Percentiles rank a stretch among this genome's conserved stretches.
phyloP scores from a whole-genome alignment of 495 filamentous ascomycete genomes.

The Melanomma pulvis-pyrius region DNA sequence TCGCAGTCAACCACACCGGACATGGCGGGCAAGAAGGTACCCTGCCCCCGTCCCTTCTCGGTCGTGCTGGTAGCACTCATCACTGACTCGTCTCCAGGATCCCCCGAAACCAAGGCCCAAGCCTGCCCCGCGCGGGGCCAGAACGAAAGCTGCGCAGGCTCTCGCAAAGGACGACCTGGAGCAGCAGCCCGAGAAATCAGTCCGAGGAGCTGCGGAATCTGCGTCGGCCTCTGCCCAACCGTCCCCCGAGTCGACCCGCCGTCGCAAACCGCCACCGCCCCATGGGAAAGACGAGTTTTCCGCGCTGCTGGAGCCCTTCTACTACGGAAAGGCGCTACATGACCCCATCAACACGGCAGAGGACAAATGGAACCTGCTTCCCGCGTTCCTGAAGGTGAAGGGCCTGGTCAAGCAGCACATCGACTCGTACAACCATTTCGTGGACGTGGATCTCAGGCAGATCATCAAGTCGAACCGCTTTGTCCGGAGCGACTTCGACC shows the following conservation, averaged over 20 bases:
- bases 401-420: conserved; percentile 96
- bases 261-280: conserved; percentile 9
- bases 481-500: conserved; percentile 85
- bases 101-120: conserved; percentile 5
- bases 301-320: conserved; percentile 90
- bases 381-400: conserved; percentile 96
- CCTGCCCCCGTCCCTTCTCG: neutral
- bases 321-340: conserved; percentile 89
- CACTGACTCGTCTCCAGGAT: neutral
- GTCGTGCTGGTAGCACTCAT: neutral
- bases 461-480: conserved; percentile 86
- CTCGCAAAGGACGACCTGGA: neutral
- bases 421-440: conserved; percentile 97
- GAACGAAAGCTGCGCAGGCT: conserved; percentile 7
- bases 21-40: neutral
- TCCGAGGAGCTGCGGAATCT: neutral
- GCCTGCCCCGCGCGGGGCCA: conserved; percentile 24
- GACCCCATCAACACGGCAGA: conserved; percentile 90
- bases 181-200: neutral
- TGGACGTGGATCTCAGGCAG: conserved; percentile 92
- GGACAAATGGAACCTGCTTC: conserved; percentile 94
- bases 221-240: neutral
- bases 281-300: conserved; percentile 59
- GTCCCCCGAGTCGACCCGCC: conserved; percentile 3
- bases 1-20: neutral